Evolutionary conservation across 345 rosid species (phyloP), one percentile per base, ranked within the genome.

Genomic region (Cardamine chenopodiifolia): DNA sequence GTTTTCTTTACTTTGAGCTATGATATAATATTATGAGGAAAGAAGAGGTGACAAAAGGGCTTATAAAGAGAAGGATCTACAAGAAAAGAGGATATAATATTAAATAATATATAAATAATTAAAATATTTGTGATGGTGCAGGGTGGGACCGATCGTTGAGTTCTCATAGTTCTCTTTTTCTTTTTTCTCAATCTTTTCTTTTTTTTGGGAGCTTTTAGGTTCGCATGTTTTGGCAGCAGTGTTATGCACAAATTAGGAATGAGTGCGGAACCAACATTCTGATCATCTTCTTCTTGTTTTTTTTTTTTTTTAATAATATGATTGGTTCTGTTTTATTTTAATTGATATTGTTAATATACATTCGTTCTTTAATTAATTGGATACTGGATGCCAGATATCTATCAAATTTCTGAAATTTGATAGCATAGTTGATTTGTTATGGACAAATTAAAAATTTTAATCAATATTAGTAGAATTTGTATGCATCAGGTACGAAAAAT

Each of bases 151-250:
- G 8, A 55, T 70, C 44, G 2, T 63, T 70, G 80, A 76, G 80
- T 76, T 76, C 66, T 2, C 14, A 12, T 69, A 32, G 20, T 76
- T 62, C 66, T 69, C 66, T 63, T 69, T 76, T 45, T 63, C 45
- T 32, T 69, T 28, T 76, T 68, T 45, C 39, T 22, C 72, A 66
- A 57, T 66, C 44, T 74, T 65, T 65, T 5, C 7, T 13, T 64
- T 25, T 64, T 25, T 56, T 48, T 47, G 18, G 22, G 61, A 29
- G 31, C 45, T 49, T 45, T 49, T 45, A 47, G 69, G 63, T 75
- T 70, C 75, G 80, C 80, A 76, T 76, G 80, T 76, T 69, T 76
- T 55, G 39, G 59, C 58, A 62, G 71, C 79, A 76, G 79, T 76
- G 79, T 75, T 68, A 42, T 62, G 74, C 70, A 68, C 78, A 67